Evolutionary conservation across 2,329 filamentous ascomycete species (phyloP), one percentile per base, ranked within the genome.

Genomic region (Hypoxylon sp.): DNA sequence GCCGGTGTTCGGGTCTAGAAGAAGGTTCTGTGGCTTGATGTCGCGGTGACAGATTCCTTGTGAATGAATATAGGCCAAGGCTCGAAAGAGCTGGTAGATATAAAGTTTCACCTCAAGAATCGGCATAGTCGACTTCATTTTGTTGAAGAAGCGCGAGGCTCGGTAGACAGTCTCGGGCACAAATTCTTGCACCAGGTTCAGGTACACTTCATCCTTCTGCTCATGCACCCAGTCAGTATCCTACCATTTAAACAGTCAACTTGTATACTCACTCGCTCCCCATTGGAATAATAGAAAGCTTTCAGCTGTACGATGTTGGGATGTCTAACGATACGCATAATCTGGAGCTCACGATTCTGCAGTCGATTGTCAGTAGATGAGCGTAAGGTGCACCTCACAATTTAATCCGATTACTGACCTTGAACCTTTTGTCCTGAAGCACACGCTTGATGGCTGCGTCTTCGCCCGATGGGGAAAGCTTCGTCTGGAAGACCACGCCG

Each of bases 41-140:
- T 99, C 96, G 81, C 96, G 90, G 81, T 99, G 96, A 84, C 96
- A 99, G 82, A 99, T 99, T 77, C 96, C 96, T 84, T 98, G 95
- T 8, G 96, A 98, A 84, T 99, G 96, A 76, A 99, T 99, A 84
- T 99, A 99, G 78, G 96, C 96, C 75, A 99, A 88, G 37, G 96
- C 97, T 76, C 96, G 92, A 89, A 99, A 99, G 61, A 99, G 92
- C 86, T 99, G 96, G 85, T 99, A 99, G 80, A 95, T 99, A 87
- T 98, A 99, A 71, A 99, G 91, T 87, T 99, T 99, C 80, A 98
- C 94, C 83, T 99, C 96, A 76, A 99, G 89, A 76, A 95, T 97
- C 14, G 96, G 96, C 96, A 99, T 99, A 59, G 95, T 98, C 6
- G 95, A 97, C 90, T 98, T 99, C 91, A 98, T 92, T 86, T 99